Base-by-base conservation (phyloP, 176 grass and related monocot species). In the Triticum monococcum region DNA sequence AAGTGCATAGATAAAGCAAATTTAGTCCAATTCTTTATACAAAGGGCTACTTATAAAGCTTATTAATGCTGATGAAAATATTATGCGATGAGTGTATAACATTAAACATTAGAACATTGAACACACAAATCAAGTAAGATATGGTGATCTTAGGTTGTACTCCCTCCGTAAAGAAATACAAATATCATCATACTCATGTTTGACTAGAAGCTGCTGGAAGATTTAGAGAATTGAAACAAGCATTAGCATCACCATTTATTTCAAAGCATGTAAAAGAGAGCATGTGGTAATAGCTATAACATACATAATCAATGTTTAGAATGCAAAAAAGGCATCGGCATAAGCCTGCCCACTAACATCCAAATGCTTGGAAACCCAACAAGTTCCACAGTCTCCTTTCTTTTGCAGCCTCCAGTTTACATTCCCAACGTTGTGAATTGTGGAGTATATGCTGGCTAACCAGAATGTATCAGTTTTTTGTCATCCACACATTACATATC, bases 1-100 rank as follows among this genome's bases (percentile, higher is more conserved):
- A 84, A 32, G 35, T 66, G 40, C 32, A 83, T 73, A 67, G 16
- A 25, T 81, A 66, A 85, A 78, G 20, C 33, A 64, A 45, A 75
- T 31, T 16, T 36, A 80, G 35, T 38, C 20, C 61, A 60, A 62
- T 80, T 37, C 16, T 38, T 83, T 40, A 64, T 32, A 71, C 50
- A 74, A 60, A 80, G 40, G 60, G 12, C 3, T 68, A 91, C 35
- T 81, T 46, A 45, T 76, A 86, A 82, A 64, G 25, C 16, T 30
- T 85, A 8, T 68, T 85, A 50, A 54, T 64, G 81, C 74, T 76
- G 61, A 79, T 28, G 24, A 56, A 11, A 45, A 60, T 67, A 72
- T 59, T 79, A 59, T 67, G 45, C 16, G 8, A 70, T 71, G n/a
- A 23, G 50, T 60, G 20, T 37, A 82, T 62, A 81, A 52, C 13